Evolutionary conservation across 768 basidiomycete species (phyloP).

Genomic region (Auriculariales sp.): DNA sequence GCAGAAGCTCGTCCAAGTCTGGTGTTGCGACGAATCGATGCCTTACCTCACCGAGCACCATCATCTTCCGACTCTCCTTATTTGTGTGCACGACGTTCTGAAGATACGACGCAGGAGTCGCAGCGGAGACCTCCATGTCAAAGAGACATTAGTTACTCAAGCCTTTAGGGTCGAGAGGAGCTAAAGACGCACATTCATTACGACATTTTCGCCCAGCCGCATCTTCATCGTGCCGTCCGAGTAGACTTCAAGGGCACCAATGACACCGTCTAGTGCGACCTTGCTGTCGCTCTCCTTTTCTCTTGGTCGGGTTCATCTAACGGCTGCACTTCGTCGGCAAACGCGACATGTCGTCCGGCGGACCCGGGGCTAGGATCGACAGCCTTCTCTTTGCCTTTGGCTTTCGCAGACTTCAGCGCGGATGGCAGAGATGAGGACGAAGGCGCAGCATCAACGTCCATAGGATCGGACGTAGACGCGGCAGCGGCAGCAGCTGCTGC

Average conservation of each 20-base stretch:
- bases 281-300: conserved; percentile 16
- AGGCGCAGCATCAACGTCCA: conserved; percentile 19
- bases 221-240: conserved; percentile 78
- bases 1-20: conserved; percentile 60
- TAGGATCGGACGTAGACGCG: too few relatives aligned
- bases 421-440: background rate
- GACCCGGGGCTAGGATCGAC: conserved; percentile 11
- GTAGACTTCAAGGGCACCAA: conserved; percentile 77
- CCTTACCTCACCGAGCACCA: conserved; percentile 75
- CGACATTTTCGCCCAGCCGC: conserved; percentile 63
- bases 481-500: conserved; percentile 12
- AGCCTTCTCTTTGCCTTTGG: conserved; percentile 8
- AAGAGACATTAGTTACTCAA: background rate
- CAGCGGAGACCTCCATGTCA: conserved; percentile 49
- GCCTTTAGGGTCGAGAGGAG: conserved; percentile 1
- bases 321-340: conserved; percentile 45
- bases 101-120: conserved; percentile 74
- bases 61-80: conserved; percentile 36
- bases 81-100: conserved; percentile 77
- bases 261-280: conserved; percentile 50
- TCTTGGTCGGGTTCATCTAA: conserved; percentile 19
- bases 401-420: conserved; percentile 3
- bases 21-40: conserved; percentile 77
- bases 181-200: conserved; percentile 56
- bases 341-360: conserved; percentile 41